Percentiles rank a stretch among this genome's conserved stretches.
Conservation (phyloP, 2,329 filamentous ascomycete species). For the Trichophyton verrucosum region DNA sequence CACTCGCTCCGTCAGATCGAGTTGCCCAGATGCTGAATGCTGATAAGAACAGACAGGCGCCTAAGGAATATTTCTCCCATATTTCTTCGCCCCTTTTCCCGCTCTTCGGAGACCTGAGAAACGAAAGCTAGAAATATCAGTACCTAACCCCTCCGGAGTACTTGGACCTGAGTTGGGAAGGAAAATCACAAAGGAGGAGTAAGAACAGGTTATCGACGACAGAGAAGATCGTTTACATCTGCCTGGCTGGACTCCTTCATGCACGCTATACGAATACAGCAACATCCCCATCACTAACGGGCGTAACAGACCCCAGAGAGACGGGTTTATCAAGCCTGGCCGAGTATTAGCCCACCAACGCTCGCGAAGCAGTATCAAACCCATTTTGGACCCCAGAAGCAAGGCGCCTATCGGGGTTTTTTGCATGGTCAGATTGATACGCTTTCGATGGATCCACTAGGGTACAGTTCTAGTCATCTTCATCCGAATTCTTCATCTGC, state of each 20-base stretch:
- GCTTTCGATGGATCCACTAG: constrained; percentile 1
- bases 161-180: neutral
- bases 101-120: neutral
- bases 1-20: neutral
- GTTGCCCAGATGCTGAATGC: neutral
- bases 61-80: neutral
- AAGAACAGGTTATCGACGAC: neutral
- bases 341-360: neutral
- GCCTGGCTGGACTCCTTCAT: neutral
- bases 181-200: neutral
- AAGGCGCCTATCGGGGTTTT: neutral
- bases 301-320: neutral
- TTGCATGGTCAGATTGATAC: neutral
- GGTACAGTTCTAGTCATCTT: constrained; percentile 1
- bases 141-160: neutral
- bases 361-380: neutral
- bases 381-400: neutral
- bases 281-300: neutral
- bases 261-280: neutral
- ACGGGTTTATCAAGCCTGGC: neutral
- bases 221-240: neutral
- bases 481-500: neutral
- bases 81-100: neutral
- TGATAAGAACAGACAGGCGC: neutral
- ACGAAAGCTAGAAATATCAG: neutral